Evolutionary conservation across 805 yeast genomes (phyloP), one percentile per base, ranked within the genome.

Genomic region (Candida xyloterini): DNA sequence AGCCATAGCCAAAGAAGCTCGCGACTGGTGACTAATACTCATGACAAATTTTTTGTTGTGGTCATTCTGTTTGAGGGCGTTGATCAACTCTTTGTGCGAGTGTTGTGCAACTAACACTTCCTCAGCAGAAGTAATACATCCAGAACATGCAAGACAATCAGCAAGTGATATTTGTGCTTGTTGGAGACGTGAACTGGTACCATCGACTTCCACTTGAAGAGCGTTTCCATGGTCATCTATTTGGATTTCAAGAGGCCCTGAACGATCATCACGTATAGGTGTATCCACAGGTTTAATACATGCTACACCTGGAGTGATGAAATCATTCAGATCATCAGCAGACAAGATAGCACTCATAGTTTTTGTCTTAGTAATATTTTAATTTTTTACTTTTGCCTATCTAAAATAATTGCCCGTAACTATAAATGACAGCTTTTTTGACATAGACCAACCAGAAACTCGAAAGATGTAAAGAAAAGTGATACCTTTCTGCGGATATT

Each of bases 71-170:
- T 67, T 64, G 47, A 86, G 56, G 18, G 80, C 83, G 33, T 75
- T 74, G 16, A 89, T 50, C 33, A 93, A 71, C 51, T 90, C 90
- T 15, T 76, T 77, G 52, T 90, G 95, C 27, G 95, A 85, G 59
- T 93, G 99, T 49, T 87, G 82, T 2, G 95, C 87, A 28, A 93
- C 84, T 32, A 93, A 66, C 6, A 93, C 88, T 47, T 91, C 96
- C 58, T 93, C 99, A n/a, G 96, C 95, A 4, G 96, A 85, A 0
- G 99, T 93, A 39, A 93, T 88, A 61, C 99, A 93, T 0, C 99
- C 99, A 7, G 95, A 80, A 57, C 99, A 93, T 0, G 99, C 99
- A 38, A 93, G 68, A 63, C 99, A 93, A 66, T 93, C 99, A 14
- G 89, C 81, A 35, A 93, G 65, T 1, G 93, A 84, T 33, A 93